A percentile compares a stretch with the other conserved stretches of the same genome.
Conservation (phyloP, 345 rosid species). For the Acer negundo region DNA sequence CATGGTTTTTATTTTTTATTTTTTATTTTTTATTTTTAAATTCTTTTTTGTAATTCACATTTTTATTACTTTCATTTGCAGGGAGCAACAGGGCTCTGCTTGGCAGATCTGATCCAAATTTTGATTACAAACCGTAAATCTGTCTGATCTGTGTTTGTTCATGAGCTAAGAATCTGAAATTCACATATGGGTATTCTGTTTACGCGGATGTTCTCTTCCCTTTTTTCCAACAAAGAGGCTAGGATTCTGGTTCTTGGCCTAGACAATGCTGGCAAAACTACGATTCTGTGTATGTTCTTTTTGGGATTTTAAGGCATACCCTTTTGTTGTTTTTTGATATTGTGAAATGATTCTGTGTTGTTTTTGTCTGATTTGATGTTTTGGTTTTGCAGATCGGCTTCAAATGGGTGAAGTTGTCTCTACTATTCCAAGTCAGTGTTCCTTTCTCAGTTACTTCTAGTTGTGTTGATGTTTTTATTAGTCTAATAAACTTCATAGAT, state of each 20-base stretch:
- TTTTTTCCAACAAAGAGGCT: constrained; percentile 76
- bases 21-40: too few species aligned
- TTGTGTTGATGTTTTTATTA: neutral
- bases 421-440: constrained; percentile 85
- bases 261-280: constrained; percentile 93
- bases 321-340: constrained; percentile 6
- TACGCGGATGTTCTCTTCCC: constrained; percentile 74
- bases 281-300: constrained; percentile 63
- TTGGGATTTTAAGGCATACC: neutral
- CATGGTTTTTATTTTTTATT: neutral
- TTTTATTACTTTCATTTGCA: neutral
- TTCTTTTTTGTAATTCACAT: neutral
- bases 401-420: constrained; percentile 99
- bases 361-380: constrained; percentile 12
- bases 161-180: constrained; percentile 16
- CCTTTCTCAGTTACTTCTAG: neutral
- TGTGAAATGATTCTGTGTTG: constrained; percentile 19
- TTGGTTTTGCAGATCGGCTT: constrained; percentile 68
- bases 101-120: constrained; percentile 30
- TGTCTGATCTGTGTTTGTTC: constrained; percentile 8
- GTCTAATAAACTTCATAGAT: too few species aligned
- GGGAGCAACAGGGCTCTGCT: constrained; percentile 23
- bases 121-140: neutral
- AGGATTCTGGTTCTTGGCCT: constrained; percentile 91
- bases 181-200: constrained; percentile 72